Evolutionary conservation across 306 rosid genomes (phyloP).

Genomic region (Gastrolobium bilobum): DNA sequence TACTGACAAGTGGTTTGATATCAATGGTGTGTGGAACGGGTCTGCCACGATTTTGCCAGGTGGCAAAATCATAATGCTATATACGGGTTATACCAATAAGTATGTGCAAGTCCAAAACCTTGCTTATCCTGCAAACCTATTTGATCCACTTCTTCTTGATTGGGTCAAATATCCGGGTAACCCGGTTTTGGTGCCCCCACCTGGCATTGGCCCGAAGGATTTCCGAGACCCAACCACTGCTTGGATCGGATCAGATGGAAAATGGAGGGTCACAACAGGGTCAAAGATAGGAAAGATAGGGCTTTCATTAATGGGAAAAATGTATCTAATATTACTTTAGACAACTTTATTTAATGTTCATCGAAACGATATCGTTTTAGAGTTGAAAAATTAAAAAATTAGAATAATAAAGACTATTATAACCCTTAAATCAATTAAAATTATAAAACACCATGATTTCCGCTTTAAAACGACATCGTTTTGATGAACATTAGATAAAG

Average conservation of each 20-base stretch:
- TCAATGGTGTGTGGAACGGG: slow-evolving; percentile 88
- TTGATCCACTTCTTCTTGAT: slow-evolving; percentile 79
- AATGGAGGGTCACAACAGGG: slow-evolving; percentile 75
- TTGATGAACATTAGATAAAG: too few species aligned
- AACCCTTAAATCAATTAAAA: too few species aligned
- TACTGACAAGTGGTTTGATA: slow-evolving; percentile 70
- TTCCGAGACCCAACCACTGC: slow-evolving; percentile 84
- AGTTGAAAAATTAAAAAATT: too few species aligned
- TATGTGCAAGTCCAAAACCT: slow-evolving; percentile 80
- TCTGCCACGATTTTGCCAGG: slow-evolving; percentile 74
- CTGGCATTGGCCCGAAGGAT: slow-evolving; percentile 52
- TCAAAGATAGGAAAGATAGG: slow-evolving; percentile 57
- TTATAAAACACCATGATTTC: too few species aligned
- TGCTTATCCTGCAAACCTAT: slow-evolving; percentile 76
- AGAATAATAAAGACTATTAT: too few species aligned
- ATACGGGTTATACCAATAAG: slow-evolving; percentile 68
- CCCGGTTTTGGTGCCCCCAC: slow-evolving; percentile 77
- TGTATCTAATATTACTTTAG: too few species aligned
- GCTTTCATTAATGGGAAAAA: slow-evolving; percentile 59
- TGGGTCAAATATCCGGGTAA: slow-evolving; percentile 79
- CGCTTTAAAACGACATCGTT: too few species aligned
- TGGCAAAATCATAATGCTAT: slow-evolving; percentile 73
- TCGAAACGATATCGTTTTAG: too few species aligned
- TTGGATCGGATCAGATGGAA: slow-evolving; percentile 70
- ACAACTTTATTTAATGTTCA: too few species aligned